A percentile compares a stretch with the other conserved stretches of the same genome.
phyloP scores from a whole-genome alignment of 2,329 filamentous ascomycete genomes.

The Aspergillus sp. region DNA sequence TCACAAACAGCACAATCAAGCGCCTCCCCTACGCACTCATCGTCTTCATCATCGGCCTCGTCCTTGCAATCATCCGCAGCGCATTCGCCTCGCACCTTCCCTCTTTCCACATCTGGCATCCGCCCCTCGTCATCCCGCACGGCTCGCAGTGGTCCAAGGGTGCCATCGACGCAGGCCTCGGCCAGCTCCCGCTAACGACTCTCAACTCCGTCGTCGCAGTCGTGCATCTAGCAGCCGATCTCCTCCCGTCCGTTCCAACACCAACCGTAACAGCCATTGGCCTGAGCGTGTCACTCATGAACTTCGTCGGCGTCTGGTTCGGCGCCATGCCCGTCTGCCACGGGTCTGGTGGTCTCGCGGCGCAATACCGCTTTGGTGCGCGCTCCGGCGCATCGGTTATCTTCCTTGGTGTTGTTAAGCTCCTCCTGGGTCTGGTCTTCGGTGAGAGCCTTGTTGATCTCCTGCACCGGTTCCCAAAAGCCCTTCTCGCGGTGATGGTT shows the following conservation, averaged over 20 bases:
- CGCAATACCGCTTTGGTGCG: conserved; percentile 88
- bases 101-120: conserved; percentile 64
- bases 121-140: conserved; percentile 55
- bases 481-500: conserved; percentile 84
- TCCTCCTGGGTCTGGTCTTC: conserved; percentile 75
- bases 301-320: conserved; percentile 85
- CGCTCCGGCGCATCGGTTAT: conserved; percentile 84
- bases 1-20: conserved; percentile 64
- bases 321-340: conserved; percentile 96
- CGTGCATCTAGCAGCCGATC: conserved; percentile 74
- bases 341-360: conserved; percentile 86
- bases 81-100: conserved; percentile 49
- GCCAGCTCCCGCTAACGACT: conserved; percentile 87
- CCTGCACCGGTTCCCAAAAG: conserved; percentile 73
- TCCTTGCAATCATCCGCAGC: conserved; percentile 62
- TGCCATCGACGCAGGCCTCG: conserved; percentile 71
- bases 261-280: conserved; percentile 79
- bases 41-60: conserved; percentile 70
- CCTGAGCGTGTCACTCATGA: conserved; percentile 80
- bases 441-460: conserved; percentile 74
- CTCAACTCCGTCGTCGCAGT: conserved; percentile 93
- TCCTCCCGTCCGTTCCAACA: conserved; percentile 70
- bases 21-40: conserved; percentile 77
- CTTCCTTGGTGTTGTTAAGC: conserved; percentile 75
- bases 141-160: conserved; percentile 56